These are phyloP conservation scores for Evernia prunastri DNA, from an alignment of 495 filamentous ascomycete genomes.

Conservation along the genomic window DNA sequence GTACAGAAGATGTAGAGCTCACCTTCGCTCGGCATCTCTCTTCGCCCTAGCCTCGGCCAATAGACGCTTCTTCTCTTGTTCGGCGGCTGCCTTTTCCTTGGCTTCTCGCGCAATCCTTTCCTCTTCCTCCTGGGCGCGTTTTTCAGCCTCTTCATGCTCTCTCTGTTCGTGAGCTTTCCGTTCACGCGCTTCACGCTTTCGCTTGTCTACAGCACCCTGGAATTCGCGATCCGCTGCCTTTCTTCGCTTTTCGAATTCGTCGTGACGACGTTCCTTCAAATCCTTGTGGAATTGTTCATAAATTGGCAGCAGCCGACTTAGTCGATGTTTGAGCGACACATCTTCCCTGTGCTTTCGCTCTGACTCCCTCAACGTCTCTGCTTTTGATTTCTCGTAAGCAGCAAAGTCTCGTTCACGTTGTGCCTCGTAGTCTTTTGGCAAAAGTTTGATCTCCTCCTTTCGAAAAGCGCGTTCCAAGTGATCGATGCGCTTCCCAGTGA, in stretches of 20 bases:
- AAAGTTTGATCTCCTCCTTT: conserved; percentile 87
- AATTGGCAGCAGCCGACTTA: conserved; percentile 67
- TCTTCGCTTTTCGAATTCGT: conserved; percentile 91
- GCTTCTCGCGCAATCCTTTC: conserved; percentile 72
- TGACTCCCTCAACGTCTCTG: conserved; percentile 67
- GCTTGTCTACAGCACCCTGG: conserved; percentile 78
- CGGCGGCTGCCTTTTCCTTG: conserved; percentile 67
- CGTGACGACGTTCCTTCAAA: conserved; percentile 76
- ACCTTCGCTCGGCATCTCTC: conserved; percentile 78
- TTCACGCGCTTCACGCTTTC: conserved; percentile 77
- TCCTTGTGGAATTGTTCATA: conserved; percentile 79
- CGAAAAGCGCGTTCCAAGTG: conserved; percentile 96
- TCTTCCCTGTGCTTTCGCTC: conserved; percentile 85
- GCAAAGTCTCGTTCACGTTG: conserved; percentile 77
- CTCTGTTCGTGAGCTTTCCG: conserved; percentile 63
- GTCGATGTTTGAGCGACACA: conserved; percentile 84
- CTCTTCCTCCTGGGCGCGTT: conserved; percentile 68
- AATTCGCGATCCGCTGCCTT: conserved; percentile 84
- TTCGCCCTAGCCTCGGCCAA: conserved; percentile 70
- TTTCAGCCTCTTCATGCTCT: conserved; percentile 77
- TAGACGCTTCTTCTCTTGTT: conserved; percentile 59
- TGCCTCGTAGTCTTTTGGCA: conserved; percentile 74
- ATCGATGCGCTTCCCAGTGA: conserved; percentile 93
- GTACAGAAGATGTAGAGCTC: conserved; percentile 29
- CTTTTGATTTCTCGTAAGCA: conserved; percentile 71